Percentiles rank a stretch among this genome's conserved stretches.
Evolutionary conservation across 306 rosid species (phyloP).

Genomic region (Cucurbita ficifolia): DNA sequence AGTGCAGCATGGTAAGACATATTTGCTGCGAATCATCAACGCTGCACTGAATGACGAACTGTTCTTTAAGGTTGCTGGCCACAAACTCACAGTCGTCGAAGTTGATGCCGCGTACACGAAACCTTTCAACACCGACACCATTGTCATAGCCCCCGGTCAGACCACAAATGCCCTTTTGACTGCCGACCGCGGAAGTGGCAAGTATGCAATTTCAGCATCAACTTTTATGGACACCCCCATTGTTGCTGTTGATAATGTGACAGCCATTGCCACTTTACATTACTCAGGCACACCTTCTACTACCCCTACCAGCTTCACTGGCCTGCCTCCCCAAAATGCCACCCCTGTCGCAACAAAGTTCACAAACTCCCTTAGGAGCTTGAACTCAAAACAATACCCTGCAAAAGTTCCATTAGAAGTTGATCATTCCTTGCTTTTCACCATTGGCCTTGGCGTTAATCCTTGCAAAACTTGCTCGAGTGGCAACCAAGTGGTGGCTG

Average conservation of each 20-base stretch:
- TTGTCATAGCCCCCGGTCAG: conserved; percentile 79
- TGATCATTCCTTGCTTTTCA: conserved; percentile 63
- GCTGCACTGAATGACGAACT: conserved; percentile 87
- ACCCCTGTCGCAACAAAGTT: conserved; percentile 35
- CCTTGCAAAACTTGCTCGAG: conserved; percentile 43
- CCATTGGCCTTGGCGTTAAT: conserved; percentile 57
- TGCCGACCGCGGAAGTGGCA: conserved; percentile 27
- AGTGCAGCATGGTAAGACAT: conserved; percentile 41
- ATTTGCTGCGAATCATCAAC: conserved; percentile 57
- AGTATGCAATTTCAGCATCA: conserved; percentile 45
- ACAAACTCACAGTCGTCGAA: conserved; percentile 53
- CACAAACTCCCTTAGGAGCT: conserved; percentile 43
- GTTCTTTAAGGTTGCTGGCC: conserved; percentile 70
- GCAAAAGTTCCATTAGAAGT: conserved; percentile 53
- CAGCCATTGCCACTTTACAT: conserved; percentile 56
- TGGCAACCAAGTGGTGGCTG: conserved; percentile 50
- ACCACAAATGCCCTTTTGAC: conserved; percentile 65
- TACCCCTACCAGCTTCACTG: conserved; percentile 31
- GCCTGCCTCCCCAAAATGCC: conserved; percentile 45
- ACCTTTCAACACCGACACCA: conserved; percentile 46
- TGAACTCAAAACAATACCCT: conserved; percentile 42
- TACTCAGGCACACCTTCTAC: conserved; percentile 27
- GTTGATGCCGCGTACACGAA: conserved; percentile 78
- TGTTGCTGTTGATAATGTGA: conserved; percentile 34
- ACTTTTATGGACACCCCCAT: conserved; percentile 67